Evolutionary conservation across 257 asterid genomes (phyloP).

Genomic region (Capsicum pubescens): DNA sequence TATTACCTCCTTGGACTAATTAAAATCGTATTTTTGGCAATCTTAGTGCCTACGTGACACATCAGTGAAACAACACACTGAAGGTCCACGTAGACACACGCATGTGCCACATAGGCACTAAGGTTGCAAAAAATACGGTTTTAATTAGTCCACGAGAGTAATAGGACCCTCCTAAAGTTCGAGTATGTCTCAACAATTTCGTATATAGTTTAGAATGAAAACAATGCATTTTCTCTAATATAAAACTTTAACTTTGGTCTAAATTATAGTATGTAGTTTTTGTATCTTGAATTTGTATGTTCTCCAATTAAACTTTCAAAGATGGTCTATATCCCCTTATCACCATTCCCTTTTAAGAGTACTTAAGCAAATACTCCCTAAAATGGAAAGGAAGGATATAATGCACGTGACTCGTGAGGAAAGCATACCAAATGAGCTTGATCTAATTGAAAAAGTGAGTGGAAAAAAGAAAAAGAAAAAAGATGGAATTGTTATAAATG

Average conservation of each 20-base stretch:
- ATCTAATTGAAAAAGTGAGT: conserved; percentile 40
- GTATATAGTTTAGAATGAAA: no score
- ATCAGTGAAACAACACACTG: no score
- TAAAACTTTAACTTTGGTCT: background rate
- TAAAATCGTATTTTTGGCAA: no score
- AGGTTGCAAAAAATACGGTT: no score
- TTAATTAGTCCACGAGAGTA: no score
- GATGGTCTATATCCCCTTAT: background rate
- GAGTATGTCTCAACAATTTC: no score
- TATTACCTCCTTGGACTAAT: no score
- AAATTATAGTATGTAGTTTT: background rate
- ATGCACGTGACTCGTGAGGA: conserved; percentile 79
- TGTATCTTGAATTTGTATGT: background rate
- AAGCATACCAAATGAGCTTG: conserved; percentile 50
- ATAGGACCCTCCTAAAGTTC: no score
- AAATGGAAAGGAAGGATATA: conserved; percentile 22
- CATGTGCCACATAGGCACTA: no score
- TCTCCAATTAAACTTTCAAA: background rate
- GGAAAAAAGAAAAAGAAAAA: conserved; percentile 39
- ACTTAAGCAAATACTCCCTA: background rate
- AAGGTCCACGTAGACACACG: no score
- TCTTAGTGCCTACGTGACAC: no score
- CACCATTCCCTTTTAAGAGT: background rate
- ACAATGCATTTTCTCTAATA: background rate
- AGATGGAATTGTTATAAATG: no score